Base-by-base conservation (phyloP, 306 rosid genomes). In the Macrotyloma uniflorum region DNA sequence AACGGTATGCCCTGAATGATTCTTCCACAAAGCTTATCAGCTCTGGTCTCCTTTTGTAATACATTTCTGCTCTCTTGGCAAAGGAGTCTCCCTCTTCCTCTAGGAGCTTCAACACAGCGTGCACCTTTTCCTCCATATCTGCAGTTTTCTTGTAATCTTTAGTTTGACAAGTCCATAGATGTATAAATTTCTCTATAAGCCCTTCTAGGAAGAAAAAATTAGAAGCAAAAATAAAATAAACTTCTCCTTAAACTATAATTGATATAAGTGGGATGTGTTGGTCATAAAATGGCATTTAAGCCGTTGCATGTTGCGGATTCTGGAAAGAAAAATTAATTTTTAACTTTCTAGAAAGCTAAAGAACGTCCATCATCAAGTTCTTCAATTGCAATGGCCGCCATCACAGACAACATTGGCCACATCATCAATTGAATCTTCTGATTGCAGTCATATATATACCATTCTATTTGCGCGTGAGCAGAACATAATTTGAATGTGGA, bases 111-210 rank as follows among this genome's bases (percentile, higher is more conserved):
- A 93, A 75, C n/a, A 74, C 87, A 49, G 0, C 9, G 58, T 84
- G 91, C 30, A 93, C 98, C 83, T 91, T 89, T 76, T 91, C 98
- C 83, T 91, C 97, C 94, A 91, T 91, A 83, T 93, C 98, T 93
- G 90, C 88, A 85, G 59, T 57, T 83, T 53, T 50, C 36, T 62
- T 42, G 11, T 42, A 68, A 45, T 15, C 11, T 30, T 82, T 20
- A 78, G 75, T 46, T 72, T 76, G 8, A 67, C 53, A 59, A 49
- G 32, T 24, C 67, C 12, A 67, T 14, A 49, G 58, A 83, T 59
- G 66, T 16, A 51, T 26, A 38, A 38, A 38, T 2, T 38, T 38
- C 43, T 38, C 43, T 9, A 38, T 38, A 38, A 38, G 12, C 33
- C 43, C 43, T 38, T 38, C 43, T 38, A 38, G 9, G 8, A 35